A percentile compares a stretch with the other conserved stretches of the same genome.
Evolutionary conservation across 352 stramenopile genomes (phyloP).

Genomic region (Stramenopiles sp.): DNA sequence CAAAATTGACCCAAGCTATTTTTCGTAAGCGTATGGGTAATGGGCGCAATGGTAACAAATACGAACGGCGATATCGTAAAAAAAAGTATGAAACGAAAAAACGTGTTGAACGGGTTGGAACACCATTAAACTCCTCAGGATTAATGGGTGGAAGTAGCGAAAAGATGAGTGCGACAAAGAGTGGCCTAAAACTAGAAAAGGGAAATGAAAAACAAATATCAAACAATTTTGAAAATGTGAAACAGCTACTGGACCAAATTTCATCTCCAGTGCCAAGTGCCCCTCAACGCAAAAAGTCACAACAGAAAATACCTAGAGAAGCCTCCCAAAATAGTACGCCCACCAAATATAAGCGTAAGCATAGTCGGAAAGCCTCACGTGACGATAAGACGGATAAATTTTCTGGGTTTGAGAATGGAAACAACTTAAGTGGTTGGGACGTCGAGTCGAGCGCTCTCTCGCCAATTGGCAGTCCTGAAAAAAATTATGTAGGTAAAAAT

Average conservation of each 20-base stretch:
- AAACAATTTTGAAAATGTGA: background rate
- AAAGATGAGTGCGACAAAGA: background rate
- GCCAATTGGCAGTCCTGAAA: background rate
- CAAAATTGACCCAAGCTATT: background rate
- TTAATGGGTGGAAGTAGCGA: background rate
- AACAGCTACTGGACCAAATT: background rate
- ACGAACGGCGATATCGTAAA: background rate
- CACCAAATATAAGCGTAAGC: too few relatives aligned
- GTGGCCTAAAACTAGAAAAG: background rate
- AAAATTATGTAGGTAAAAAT: background rate
- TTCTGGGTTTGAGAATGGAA: background rate
- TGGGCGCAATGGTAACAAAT: background rate
- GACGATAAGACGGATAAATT: background rate
- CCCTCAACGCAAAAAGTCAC: background rate
- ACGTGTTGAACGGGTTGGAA: background rate
- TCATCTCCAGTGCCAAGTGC: background rate
- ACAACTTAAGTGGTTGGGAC: background rate
- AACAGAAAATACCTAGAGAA: background rate
- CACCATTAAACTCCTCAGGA: background rate
- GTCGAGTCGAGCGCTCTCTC: background rate
- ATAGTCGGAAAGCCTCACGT: too few relatives aligned
- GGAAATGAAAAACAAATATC: background rate
- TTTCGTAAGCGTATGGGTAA: background rate
- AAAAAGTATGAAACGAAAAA: background rate
- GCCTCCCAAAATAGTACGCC: too few relatives aligned